phyloP scores from a whole-genome alignment of 2,329 filamentous ascomycete species.

The Emmonsiellopsis sp. region DNA sequence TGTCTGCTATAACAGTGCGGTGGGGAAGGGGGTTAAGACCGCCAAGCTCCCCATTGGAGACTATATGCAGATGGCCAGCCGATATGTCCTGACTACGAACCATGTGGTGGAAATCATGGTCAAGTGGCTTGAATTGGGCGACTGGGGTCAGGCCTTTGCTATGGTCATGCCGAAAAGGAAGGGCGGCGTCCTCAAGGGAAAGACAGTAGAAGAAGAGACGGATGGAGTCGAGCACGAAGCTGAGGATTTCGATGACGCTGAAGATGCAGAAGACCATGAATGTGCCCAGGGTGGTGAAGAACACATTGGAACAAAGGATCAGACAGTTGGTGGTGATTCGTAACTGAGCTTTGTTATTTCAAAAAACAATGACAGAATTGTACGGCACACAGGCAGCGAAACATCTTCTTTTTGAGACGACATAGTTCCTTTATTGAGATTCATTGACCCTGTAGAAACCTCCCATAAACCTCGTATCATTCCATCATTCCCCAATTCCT shows the following conservation, averaged over 20 bases:
- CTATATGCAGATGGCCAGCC: constrained; percentile 81
- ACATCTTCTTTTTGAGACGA: too few species aligned
- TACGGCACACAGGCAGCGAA: too few species aligned
- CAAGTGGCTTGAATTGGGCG: constrained; percentile 76
- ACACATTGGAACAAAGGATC: neutral
- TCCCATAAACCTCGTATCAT: neutral
- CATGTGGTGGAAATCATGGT: constrained; percentile 97
- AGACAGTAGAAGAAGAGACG: neutral
- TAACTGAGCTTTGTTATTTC: neutral
- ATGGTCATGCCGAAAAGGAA: constrained; percentile 85
- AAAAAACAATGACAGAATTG: neutral
- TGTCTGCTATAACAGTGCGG: constrained; percentile 76
- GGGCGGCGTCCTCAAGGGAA: constrained; percentile 13
- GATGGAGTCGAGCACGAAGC: neutral
- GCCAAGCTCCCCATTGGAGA: constrained; percentile 92
- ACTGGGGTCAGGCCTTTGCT: constrained; percentile 87
- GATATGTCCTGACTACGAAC: constrained; percentile 82
- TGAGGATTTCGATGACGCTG: neutral
- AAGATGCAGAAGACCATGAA: neutral
- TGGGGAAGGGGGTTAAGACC: constrained; percentile 67
- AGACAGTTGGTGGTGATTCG: neutral
- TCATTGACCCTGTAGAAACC: too few species aligned
- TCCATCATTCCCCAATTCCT: neutral
- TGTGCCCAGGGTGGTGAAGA: neutral
- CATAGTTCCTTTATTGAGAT: too few species aligned